phyloP scores from a whole-genome alignment of 1,284 basidiomycete species.

The Volvariella surrecta region DNA sequence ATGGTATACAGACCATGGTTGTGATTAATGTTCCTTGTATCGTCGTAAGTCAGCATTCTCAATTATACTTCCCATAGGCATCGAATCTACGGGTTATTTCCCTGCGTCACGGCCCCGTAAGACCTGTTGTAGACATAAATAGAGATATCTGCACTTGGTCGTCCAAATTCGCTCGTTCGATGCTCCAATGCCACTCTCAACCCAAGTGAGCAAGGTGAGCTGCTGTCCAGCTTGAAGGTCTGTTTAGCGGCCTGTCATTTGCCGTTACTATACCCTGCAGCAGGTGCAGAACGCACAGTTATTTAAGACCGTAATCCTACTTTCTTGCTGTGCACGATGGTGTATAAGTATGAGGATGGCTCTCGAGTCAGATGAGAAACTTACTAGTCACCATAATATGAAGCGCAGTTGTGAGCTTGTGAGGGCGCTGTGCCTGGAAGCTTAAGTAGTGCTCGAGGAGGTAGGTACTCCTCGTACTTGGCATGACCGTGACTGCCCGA shows the following conservation, averaged over 20 bases:
- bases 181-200: conserved; percentile 29
- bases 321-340: conserved; percentile 8
- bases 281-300: conserved; percentile 33
- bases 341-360: not conserved
- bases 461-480: no score
- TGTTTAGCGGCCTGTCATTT: conserved; percentile 12
- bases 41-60: no score
- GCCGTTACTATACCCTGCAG: not conserved
- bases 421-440: no score
- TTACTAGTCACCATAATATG: not conserved
- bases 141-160: conserved; percentile 44
- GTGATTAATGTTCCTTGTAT: no score
- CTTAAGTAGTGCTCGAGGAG: no score
- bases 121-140: not conserved
- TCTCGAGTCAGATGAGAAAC: not conserved
- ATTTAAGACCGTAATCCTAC: conserved; percentile 32
- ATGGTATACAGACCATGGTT: no score
- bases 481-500: no score
- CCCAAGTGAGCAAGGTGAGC: conserved; percentile 28
- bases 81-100: no score
- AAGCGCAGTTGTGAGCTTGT: not conserved
- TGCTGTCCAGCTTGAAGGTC: conserved; percentile 32
- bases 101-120: no score
- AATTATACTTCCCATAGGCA: no score
- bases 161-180: conserved; percentile 38